These are phyloP conservation scores for Penicillium olsonii DNA, from an alignment of 2,329 filamentous ascomycete species.

Conservation along the genomic window DNA sequence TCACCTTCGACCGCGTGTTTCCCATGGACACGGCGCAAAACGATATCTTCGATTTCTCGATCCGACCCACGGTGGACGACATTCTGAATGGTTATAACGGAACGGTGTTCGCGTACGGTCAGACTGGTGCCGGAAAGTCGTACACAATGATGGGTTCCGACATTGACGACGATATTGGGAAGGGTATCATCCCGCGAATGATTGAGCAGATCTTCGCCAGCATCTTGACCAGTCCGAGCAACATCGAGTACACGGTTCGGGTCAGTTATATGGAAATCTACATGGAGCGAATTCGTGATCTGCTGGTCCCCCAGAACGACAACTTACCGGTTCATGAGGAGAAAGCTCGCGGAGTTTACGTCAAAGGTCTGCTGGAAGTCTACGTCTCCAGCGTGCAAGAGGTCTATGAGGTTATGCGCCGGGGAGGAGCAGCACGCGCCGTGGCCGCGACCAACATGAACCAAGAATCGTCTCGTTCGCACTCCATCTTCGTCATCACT, in stretches of 20 bases:
- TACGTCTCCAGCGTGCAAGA: conserved; percentile 95
- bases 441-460: conserved; percentile 99
- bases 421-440: conserved; percentile 85
- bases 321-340: conserved; percentile 98
- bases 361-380: conserved; percentile 90
- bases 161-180: conserved; percentile 83
- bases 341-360: conserved; percentile 92
- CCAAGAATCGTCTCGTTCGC: conserved; percentile 93
- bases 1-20: conserved; percentile 98
- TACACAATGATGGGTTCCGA: conserved; percentile 98
- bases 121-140: conserved; percentile 97
- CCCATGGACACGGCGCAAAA: conserved; percentile 86
- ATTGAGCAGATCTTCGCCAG: conserved; percentile 97
- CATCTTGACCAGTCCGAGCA: conserved; percentile 86
- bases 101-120: conserved; percentile 97
- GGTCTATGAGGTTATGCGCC: conserved; percentile 94
- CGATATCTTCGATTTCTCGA: conserved; percentile 98
- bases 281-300: conserved; percentile 96
- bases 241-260: conserved; percentile 97
- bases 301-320: conserved; percentile 89
- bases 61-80: conserved; percentile 92
- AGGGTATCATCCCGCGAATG: conserved; percentile 95
- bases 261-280: conserved; percentile 99
- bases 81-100: conserved; percentile 99
- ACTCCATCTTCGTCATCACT: conserved; percentile 97